Percentiles rank a stretch among this genome's conserved stretches.
phyloP scores from a whole-genome alignment of 2,329 filamentous ascomycete genomes.

The Fusarium austroafricanum region DNA sequence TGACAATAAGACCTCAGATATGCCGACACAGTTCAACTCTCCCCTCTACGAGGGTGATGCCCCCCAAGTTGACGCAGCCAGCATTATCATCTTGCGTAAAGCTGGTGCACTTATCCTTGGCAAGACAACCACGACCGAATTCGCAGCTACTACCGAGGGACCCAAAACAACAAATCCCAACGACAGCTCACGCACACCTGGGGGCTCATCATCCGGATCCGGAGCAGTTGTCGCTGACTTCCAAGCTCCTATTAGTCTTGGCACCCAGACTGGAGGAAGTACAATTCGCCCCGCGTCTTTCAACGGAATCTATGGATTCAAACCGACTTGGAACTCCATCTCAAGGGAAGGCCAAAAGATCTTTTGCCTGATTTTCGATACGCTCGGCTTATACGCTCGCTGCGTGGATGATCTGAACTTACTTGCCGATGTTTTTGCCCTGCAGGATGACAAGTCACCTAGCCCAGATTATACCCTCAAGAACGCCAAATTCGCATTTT shows the following conservation, averaged over 20 bases:
- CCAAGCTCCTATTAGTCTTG: constrained; percentile 67
- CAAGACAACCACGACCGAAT: constrained; percentile 59
- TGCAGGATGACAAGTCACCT: constrained; percentile 61
- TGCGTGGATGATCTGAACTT: constrained; percentile 67
- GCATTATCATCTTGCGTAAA: constrained; percentile 63
- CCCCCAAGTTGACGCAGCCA: constrained; percentile 61
- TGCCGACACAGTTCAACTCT: constrained; percentile 67
- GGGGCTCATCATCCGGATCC: constrained; percentile 73
- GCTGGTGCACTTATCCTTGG: constrained; percentile 66
- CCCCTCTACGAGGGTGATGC: constrained; percentile 61
- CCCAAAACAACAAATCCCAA: constrained; percentile 69
- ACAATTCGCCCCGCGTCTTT: constrained; percentile 70
- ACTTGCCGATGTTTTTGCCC: constrained; percentile 61
- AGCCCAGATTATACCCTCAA: constrained; percentile 48
- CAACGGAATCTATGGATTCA: constrained; percentile 60
- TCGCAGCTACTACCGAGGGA: constrained; percentile 63
- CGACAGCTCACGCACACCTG: constrained; percentile 69
- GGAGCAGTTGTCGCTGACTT: constrained; percentile 72
- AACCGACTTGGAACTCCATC: constrained; percentile 35
- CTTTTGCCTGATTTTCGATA: constrained; percentile 60
- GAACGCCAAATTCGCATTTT: constrained; percentile 62
- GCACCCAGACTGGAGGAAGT: constrained; percentile 72
- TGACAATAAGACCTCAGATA: constrained; percentile 50
- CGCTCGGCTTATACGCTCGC: constrained; percentile 65
- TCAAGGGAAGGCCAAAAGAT: constrained; percentile 22